Evolutionary conservation across 1,284 basidiomycete genomes (phyloP).

Genomic region (Somion occarium): DNA sequence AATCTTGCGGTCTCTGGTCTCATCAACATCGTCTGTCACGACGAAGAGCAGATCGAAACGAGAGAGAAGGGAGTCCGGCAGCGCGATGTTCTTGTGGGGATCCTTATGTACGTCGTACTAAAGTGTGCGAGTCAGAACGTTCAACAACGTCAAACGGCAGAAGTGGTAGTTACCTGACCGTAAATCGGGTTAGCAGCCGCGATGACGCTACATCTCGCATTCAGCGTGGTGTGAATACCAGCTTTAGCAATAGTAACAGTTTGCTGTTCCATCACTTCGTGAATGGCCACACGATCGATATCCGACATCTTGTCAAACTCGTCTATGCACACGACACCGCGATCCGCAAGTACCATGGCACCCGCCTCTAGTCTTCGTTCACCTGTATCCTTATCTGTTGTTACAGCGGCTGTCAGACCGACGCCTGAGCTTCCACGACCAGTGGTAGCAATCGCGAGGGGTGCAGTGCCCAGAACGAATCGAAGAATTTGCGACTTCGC

Average conservation of each 20-base stretch:
- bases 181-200: conserved; percentile 99
- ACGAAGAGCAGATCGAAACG: conserved; percentile 99
- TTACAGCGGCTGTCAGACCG: conserved; percentile 99
- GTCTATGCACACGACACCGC: conserved; percentile 98
- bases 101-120: conserved; percentile 99
- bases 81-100: conserved; percentile 97
- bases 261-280: conserved; percentile 99
- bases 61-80: conserved; percentile 96
- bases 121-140: conserved; percentile 11
- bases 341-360: conserved; percentile 99
- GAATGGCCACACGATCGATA: conserved; percentile 98
- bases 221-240: conserved; percentile 97
- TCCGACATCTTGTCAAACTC: conserved; percentile 99
- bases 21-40: conserved; percentile 97
- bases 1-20: conserved; percentile 89
- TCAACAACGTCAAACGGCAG: background rate
- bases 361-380: conserved; percentile 96
- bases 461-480: conserved; percentile 95
- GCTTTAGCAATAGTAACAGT: conserved; percentile 99
- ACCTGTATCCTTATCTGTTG: conserved; percentile 96
- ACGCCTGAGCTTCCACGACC: conserved; percentile 97
- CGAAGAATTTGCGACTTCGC: conserved; percentile 97
- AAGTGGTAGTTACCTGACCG: conserved; percentile 74
- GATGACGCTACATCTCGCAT: conserved; percentile 96
- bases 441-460: conserved; percentile 96